Percentiles rank a stretch among this genome's conserved stretches.
Evolutionary conservation across 75 land plant species (phyloP).

Genomic region (Ceratopteris richardii): DNA sequence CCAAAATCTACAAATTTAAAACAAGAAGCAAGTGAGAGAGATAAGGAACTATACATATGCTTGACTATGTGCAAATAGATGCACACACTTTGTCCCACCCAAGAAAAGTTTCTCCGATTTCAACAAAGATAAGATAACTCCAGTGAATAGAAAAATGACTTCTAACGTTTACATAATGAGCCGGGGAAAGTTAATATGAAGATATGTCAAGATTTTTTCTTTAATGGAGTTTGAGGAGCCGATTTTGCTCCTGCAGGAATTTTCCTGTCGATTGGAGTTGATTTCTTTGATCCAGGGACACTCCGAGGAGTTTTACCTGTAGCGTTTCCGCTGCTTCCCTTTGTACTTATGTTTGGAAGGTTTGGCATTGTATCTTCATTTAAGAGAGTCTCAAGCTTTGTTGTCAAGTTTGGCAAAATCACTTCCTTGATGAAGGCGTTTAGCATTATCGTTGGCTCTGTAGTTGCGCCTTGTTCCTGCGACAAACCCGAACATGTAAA

Average conservation of each 20-base stretch:
- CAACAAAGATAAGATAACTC: too few species aligned
- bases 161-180: too few species aligned
- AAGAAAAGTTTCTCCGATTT: too few species aligned
- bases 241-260: neutral
- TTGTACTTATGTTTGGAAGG: neutral
- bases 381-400: neutral
- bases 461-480: neutral
- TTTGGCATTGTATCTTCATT: neutral
- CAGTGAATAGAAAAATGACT: too few species aligned
- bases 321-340: neutral
- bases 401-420: neutral
- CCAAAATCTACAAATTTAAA: too few species aligned
- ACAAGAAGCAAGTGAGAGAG: too few species aligned
- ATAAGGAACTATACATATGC: too few species aligned
- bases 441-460: neutral
- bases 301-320: neutral
- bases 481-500: too few species aligned
- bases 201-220: neutral
- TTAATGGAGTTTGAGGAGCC: constrained; percentile 1
- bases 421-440: neutral
- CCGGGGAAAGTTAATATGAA: too few species aligned
- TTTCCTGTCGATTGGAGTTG: neutral
- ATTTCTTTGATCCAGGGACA: constrained; percentile 3
- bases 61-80: too few species aligned
- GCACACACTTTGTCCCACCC: too few species aligned